Base-by-base conservation (phyloP, 2,329 filamentous ascomycete genomes). In the Malbranchea zuffiana region DNA sequence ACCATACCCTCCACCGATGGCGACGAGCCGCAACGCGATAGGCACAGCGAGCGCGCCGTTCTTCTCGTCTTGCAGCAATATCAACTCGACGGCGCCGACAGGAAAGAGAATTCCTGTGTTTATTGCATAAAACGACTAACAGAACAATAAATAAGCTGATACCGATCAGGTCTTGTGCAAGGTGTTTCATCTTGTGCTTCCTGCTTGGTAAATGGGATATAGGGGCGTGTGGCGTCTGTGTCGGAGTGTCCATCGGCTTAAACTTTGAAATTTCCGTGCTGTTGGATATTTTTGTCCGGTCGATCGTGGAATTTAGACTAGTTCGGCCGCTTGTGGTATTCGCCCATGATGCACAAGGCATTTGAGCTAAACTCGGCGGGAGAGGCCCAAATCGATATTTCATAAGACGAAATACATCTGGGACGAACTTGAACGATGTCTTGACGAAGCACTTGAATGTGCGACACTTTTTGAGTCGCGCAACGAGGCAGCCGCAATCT, bases 11-110 rank as follows among this genome's bases (percentile, higher is more conserved):
- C 59, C 68, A 66, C 26, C 63, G 60, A 31, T 71, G 67, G 19
- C 65, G 57, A 15, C 68, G 63, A 13, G 71, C 71, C 19, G 71
- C 70, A 20, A 65, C 61, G 28, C 64, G 65, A 46, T 75, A 76
- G 5, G 67, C 61, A 8, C 65, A 60, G 7, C 60, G 67, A 18
- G 65, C 68, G 19, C 63, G 58, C 34, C 71, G 63, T 52, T 75
- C 71, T 55, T 76, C 72, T 10, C 62, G 63, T 28, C 65, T 59
- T 11, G 72, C 69, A 6, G 68, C 63, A 17, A 69, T 61, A 40
- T 75, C 71, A 8, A 65, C 67, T 40, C 66, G 64, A 19, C 61
- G 64, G 45, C 65, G 63, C 42, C 63, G 72, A 44, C 66, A 66
- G 12, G 45, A 44, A 13, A 46, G 44, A 17, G 48, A 53, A 39